Base-by-base conservation (phyloP, 495 filamentous ascomycete species). In the Aspergillus saccharolyticus region DNA sequence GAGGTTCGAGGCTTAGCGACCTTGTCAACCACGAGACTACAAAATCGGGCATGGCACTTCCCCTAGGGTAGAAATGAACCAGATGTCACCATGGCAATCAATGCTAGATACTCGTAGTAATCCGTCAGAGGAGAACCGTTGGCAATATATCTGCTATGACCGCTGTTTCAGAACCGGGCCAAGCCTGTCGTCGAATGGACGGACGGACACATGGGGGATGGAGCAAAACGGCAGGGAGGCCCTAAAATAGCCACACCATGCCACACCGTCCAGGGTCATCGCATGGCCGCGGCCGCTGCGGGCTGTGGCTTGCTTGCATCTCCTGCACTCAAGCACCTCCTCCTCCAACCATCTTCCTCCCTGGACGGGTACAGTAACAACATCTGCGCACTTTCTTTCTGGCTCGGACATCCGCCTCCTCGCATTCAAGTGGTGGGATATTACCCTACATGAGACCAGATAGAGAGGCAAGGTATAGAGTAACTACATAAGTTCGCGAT, bases 241-340 rank as follows among this genome's bases (percentile, higher is more conserved):
- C 28, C 47, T 50, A 50, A 50, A 30, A 50, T 24, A 30, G 47
- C 47, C 22, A 49, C 47, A 50, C 47, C 47, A 24, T 28, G 47
- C 47, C 47, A 30, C 28, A 24, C 33, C 25, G 25, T 30, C 25
- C 33, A 39, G 33, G 33, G 33, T 39, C 33, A 39, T 12, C 33
- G 33, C 33, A 39, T 39, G 33, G 33, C 33, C 12, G 10, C 12
- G 33, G 33, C 10, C 3, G 25, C 25, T 28, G 25, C 9, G 25
- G 25, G 25, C 9, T 28, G 25, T 28, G 25, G 25, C 25, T 28
- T 28, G 25, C 9, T 28, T 28, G n/a, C n/a, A n/a, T 30, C 25
- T 12, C 33, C 33, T 39, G 33, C 12, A 39, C 33, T 12, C 33
- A 39, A 39, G 4, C 33, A 8, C 2, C 33, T 30, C 25, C 33